Base-by-base conservation (phyloP, 768 basidiomycete genomes). In the Mycena venus region DNA sequence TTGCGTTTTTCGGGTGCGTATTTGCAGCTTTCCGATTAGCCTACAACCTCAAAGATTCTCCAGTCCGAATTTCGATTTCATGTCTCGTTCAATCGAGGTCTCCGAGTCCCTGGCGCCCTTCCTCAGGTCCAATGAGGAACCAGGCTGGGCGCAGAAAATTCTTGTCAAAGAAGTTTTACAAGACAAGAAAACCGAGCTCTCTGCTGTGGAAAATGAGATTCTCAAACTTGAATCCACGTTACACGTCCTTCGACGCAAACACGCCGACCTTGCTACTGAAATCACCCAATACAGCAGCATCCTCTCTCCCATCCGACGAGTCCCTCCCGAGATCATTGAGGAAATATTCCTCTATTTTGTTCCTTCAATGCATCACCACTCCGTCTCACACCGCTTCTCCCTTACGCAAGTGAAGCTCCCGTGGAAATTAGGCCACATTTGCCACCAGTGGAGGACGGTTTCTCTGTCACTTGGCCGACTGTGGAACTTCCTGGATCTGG, bases 341-440 rank as follows among this genome's bases (percentile, higher is more conserved):
- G 64, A 72, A 10, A 61, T 72, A 27, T 72, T 72, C 21, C 71
- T 72, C 29, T 71, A 59, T 49, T 66, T 72, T 23, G 23, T n/a
- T 23, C 71, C 64, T 1, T 29, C 49, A 2, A 32, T 31, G 23
- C 6, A 23, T 23, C 29, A 1, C 27, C 3, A 1, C 10, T 4
- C 17, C 40, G 61, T n/a, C n/a, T n/a, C n/a, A n/a, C n/a, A 47
- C n/a, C 0, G 3, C 4, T 25, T 23, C 12, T 9, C 5, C 51
- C 10, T 9, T 15, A 7, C 27, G 12, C 25, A 2, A 34, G 53
- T 72, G 34, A 10, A 36, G 21, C 61, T 32, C 19, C 71, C 71
- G 2, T 67, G 71, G 71, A 60, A 23, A 23, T 44, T 72, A 32
- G 71, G 44, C 6, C 71, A 72, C 2, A 72, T 72, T 12, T 72